Evolutionary conservation across 805 yeast species (phyloP).

Genomic region (Candida yuanshanica): DNA sequence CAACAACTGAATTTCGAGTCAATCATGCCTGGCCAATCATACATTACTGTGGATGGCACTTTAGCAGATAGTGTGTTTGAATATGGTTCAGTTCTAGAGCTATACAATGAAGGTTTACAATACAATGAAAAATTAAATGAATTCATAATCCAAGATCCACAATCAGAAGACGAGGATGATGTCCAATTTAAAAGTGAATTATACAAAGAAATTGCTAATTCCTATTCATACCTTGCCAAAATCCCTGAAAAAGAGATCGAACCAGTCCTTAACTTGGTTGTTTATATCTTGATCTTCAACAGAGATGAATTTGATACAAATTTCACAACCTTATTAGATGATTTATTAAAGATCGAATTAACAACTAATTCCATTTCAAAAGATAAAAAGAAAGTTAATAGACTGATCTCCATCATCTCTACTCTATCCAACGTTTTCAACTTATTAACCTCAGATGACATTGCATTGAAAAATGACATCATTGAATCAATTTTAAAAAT

Average conservation of each 20-base stretch:
- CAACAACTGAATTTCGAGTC: not conserved
- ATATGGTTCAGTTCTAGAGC: conserved; percentile 26
- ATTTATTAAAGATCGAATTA: conserved; percentile 1
- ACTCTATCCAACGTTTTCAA: conserved; percentile 21
- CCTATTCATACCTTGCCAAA: conserved; percentile 8
- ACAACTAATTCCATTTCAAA: conserved; percentile 3
- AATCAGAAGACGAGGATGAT: conserved; percentile 18
- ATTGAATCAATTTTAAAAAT: conserved; percentile 10
- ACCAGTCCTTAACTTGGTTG: conserved; percentile 20
- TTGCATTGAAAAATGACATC: conserved; percentile 16
- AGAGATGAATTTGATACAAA: conserved; percentile 1
- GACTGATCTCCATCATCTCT: conserved; percentile 13
- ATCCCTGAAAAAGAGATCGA: conserved; percentile 25
- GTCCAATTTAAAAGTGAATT: conserved; percentile 14
- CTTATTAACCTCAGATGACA: conserved; percentile 9
- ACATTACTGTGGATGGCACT: conserved; percentile 36
- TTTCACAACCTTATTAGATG: not conserved
- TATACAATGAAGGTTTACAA: conserved; percentile 15
- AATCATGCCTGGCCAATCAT: conserved; percentile 17
- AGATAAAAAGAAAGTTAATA: conserved; percentile 10
- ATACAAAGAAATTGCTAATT: conserved; percentile 13
- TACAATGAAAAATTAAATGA: conserved; percentile 14
- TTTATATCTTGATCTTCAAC: conserved; percentile 16
- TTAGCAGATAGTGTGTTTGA: conserved; percentile 28
- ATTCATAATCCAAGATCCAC: conserved; percentile 7